Base-by-base conservation (phyloP, 805 yeast genomes). In the Jamesozyma piceae region DNA sequence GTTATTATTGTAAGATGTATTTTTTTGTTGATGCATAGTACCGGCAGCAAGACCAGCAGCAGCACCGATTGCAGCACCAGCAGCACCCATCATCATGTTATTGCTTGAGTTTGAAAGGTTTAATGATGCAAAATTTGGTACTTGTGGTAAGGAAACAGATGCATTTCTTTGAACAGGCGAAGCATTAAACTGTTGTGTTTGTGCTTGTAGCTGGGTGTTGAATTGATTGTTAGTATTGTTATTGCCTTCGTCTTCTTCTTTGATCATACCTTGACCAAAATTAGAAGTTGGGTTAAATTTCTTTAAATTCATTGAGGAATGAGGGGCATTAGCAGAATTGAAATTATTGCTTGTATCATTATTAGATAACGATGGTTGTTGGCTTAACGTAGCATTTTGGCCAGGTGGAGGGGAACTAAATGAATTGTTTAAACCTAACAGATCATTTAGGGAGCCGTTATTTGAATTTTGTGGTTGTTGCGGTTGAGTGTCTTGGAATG, bases 251-350 rank as follows among this genome's bases (percentile, higher is more conserved):
- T 57, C 53, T 49, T 62, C 60, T 41, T 62, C 64, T 35, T 60
- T 64, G 22, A 68, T 63, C 41, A 89, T 70, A 29, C 73, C 73
- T 64, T 83, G 95, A 27, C 97, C 97, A 68, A 89, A 90, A 10
- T 74, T 65, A 0, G 96, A 87, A 15, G 88, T 72, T 29, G 97
- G 97, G 42, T 76, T 82, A 64, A 89, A 90, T 35, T 65, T 63
- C 46, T 63, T 65, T 6, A 62, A 49, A 66, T 47, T 38, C 28
- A 24, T 24, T 8, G 28, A 6, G 64, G 60, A 13, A 63, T 32
- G 38, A 24, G 50, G 48, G 3, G 37, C 32, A 35, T 28, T 34
- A 18, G 20, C 28, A 3, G 28, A 32, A 15, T 17, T 35, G 8
- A 47, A 38, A 41, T 40, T 43, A 18, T 45, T 46, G 17, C 43